Evolutionary conservation across 306 rosid species (phyloP).

Genomic region (Pyrus pyrifolia): DNA sequence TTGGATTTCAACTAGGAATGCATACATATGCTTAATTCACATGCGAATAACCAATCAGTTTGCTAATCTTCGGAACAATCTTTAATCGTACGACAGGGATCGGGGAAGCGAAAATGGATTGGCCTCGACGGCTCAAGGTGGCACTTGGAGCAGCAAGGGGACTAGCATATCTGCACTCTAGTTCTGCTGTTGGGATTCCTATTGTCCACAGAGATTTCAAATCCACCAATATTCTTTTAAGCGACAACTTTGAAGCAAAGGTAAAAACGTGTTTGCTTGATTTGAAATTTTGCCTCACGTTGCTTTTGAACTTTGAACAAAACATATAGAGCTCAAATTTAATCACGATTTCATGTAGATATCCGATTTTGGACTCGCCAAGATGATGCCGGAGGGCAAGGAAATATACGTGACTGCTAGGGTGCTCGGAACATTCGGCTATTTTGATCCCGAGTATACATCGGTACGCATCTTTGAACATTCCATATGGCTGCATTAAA

Average conservation of each 20-base stretch:
- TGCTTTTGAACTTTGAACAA: background rate
- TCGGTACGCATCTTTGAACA: slow-evolving; percentile 42
- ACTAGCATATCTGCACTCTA: slow-evolving; percentile 79
- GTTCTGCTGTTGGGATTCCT: slow-evolving; percentile 67
- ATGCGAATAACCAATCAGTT: background rate
- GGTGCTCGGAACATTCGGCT: slow-evolving; percentile 93
- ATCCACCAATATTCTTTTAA: slow-evolving; percentile 79
- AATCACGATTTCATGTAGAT: slow-evolving; percentile 31
- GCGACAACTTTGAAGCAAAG: slow-evolving; percentile 75
- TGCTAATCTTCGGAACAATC: slow-evolving; percentile 13
- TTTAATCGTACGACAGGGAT: slow-evolving; percentile 33
- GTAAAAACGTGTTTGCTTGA: slow-evolving; percentile 17
- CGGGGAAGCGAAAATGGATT: slow-evolving; percentile 64
- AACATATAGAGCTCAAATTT: slow-evolving; percentile 2
- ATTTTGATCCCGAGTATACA: slow-evolving; percentile 93
- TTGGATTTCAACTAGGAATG: slow-evolving; percentile 18
- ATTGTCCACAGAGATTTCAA: slow-evolving; percentile 91
- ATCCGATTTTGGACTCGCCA: slow-evolving; percentile 96
- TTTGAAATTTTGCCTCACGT: background rate
- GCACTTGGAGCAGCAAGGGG: slow-evolving; percentile 95
- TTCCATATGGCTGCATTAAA: background rate
- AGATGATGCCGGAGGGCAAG: slow-evolving; percentile 91
- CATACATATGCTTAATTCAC: background rate
- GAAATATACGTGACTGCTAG: slow-evolving; percentile 73
- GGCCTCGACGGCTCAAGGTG: slow-evolving; percentile 72